A percentile compares a stretch with the other conserved stretches of the same genome.
phyloP scores from a whole-genome alignment of 148 eudicot genomes.

The Heliamphora exappendiculata region DNA sequence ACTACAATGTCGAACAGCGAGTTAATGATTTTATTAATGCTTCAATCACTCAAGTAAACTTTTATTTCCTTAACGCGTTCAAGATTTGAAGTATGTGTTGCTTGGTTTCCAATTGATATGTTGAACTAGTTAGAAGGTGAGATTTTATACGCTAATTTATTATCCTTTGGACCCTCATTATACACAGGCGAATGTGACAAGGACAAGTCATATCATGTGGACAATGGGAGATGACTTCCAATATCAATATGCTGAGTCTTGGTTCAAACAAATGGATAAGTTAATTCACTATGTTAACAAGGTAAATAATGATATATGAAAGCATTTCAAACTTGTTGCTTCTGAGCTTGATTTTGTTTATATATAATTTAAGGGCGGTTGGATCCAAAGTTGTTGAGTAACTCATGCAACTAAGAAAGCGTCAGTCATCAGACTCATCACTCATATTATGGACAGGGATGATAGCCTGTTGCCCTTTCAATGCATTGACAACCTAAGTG shows the following conservation, averaged over 20 bases:
- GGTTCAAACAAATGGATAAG: conserved; percentile 97
- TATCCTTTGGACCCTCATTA: neutral
- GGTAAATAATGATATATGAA: conserved; percentile 25
- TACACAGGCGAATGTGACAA: conserved; percentile 64
- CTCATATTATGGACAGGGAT: neutral
- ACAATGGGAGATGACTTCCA: conserved; percentile 93
- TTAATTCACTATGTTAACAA: conserved; percentile 77
- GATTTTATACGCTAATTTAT: neutral
- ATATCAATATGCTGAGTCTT: conserved; percentile 86
- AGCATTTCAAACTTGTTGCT: neutral
- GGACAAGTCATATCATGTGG: conserved; percentile 93
- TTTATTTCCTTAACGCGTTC: neutral
- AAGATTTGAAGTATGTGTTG: neutral
- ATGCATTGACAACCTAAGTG: neutral
- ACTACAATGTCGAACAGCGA: conserved; percentile 61
- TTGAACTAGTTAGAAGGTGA: neutral
- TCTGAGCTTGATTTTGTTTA: neutral
- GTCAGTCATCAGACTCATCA: too few species aligned
- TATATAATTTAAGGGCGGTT: neutral
- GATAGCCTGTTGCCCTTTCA: neutral
- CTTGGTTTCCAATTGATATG: neutral
- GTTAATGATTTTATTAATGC: conserved; percentile 62
- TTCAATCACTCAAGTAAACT: conserved; percentile 54
- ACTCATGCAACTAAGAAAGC: neutral
- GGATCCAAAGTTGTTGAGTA: neutral